Evolutionary conservation across 768 basidiomycete species (phyloP).

Genomic region (Boletales sp.): DNA sequence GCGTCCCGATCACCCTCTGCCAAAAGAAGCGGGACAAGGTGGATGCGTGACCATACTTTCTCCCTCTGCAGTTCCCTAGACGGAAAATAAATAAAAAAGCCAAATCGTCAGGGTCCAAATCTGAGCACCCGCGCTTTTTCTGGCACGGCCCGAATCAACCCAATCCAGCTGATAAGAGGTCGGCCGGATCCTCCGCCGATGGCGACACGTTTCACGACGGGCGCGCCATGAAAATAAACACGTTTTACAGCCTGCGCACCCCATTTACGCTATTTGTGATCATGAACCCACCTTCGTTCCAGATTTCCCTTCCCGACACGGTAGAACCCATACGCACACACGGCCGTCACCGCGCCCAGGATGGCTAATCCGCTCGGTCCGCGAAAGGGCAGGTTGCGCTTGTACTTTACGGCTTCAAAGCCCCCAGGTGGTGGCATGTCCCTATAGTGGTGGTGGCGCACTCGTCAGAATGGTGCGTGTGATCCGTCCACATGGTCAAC

Average conservation of each 20-base stretch:
- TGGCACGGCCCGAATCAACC: slow-evolving; percentile 39
- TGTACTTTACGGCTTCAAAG: slow-evolving; percentile 91
- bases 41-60: slow-evolving; percentile 92
- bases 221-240: slow-evolving; percentile 51
- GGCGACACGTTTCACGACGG: slow-evolving; percentile 66
- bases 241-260: slow-evolving; percentile 69
- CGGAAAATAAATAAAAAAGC: slow-evolving; percentile 25
- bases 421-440: slow-evolving; percentile 96
- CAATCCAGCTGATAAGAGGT: slow-evolving; percentile 42
- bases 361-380: slow-evolving; percentile 83
- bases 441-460: slow-evolving; percentile 40
- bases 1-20: slow-evolving; percentile 93
- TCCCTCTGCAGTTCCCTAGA: slow-evolving; percentile 90
- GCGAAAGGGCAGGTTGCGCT: slow-evolving; percentile 88
- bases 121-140: slow-evolving; percentile 39
- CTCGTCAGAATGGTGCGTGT: slow-evolving; percentile 3
- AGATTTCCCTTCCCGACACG: slow-evolving; percentile 86
- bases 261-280: slow-evolving; percentile 18
- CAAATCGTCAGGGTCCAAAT: slow-evolving; percentile 36
- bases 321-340: slow-evolving; percentile 92
- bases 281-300: slow-evolving; percentile 78
- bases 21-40: slow-evolving; percentile 86
- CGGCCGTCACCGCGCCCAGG: slow-evolving; percentile 78
- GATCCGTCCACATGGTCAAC: slow-evolving; percentile 12
- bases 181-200: slow-evolving; percentile 46